Base-by-base conservation (phyloP, 768 basidiomycete species). In the Tubosaeta sp. region DNA sequence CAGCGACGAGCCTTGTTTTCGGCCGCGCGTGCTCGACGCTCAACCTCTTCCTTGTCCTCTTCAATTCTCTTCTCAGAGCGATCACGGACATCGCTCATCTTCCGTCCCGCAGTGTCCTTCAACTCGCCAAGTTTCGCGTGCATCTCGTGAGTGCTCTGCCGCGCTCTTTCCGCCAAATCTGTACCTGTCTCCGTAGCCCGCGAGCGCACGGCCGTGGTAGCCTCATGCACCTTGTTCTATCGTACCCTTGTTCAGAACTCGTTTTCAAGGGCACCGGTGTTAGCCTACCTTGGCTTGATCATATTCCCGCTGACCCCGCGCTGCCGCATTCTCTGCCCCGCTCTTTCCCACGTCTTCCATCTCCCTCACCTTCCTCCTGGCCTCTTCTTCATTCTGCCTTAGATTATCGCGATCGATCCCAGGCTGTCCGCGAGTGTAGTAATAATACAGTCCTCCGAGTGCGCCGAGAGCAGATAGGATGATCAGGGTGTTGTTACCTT, bases 391-490 rank as follows among this genome's bases (percentile, higher is more conserved):
- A n/a, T 66, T 64, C 13, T 55, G 61, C 41, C 66, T 57, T n/a
- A 59, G 65, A 16, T 40, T 36, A 39, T 62, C 60, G 19, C 56
- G 60, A 40, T 62, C 53, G 29, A 62, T 48, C 1, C 53, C 59
- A 30, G 55, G 51, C 21, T 54, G 38, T 31, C 57, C 61, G 42
- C 54, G 61, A n/a, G 60, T 56, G 60, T 70, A 72, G 56, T 71
- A 75, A 47, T 69, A 68, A 56, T 72, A 74, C 32, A 69, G 53
- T 12, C 63, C 72, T 3, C 67, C 74, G 43, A 70, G 61, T 2
- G 66, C 69, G 7, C 61, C 71, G 30, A 61, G 51, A 12, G 68
- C 66, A 16, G 69, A 59, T 36, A 71, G 60, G 34, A 64, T 27
- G 46, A 73, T 62, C 38, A 67, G 34, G 16, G 59, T 58, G 45